Base-by-base conservation (phyloP, 805 yeast genomes). In the Metschnikowia kunwiensis region DNA sequence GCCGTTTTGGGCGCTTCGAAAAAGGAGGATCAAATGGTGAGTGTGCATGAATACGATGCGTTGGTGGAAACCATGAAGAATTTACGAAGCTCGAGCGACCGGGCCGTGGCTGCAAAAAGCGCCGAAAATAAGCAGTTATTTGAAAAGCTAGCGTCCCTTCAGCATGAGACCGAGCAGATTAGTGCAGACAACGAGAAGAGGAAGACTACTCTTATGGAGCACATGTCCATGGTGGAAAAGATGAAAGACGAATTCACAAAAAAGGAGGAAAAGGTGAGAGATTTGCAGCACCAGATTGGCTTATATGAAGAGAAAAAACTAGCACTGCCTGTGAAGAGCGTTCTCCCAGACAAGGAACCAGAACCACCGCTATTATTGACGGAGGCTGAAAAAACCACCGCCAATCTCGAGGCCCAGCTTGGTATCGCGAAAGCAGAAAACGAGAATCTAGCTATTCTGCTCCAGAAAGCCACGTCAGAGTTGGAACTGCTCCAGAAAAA, bases 141-240 rank as follows among this genome's bases (percentile, higher is more conserved):
- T 4, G 29, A 34, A n/a, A 43, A 43, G 21, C 23, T 53, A 28
- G 22, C 30, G 21, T 21, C 17, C 3, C 24, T 34, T 7, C 33
- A 29, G 9, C n/a, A 27, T 2, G 30, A 31, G 18, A n/a, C 27
- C 16, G 26, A 20, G 2, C 12, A 14, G 10, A 19, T 36, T 3
- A n/a, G 16, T 2, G 10, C 8, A 3, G n/a, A 14, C 12, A 27
- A n/a, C 26, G 26, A 27, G 6, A 23, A 11, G 8, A 4, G 12
- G 5, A 17, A 26, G 12, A 5, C 13, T 6, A 9, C 10, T 5
- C 7, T 31, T 20, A 23, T 10, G 14, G 27, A 22, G n/a, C 57
- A 52, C 23, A 57, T 57, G 22, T 38, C 24, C 21, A 56, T 55
- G 30, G 48, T 60, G 8, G 40, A 42, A 14, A 36, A 36, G 4